phyloP scores from a whole-genome alignment of 805 yeast genomes.

The Myxozyma geophila region DNA sequence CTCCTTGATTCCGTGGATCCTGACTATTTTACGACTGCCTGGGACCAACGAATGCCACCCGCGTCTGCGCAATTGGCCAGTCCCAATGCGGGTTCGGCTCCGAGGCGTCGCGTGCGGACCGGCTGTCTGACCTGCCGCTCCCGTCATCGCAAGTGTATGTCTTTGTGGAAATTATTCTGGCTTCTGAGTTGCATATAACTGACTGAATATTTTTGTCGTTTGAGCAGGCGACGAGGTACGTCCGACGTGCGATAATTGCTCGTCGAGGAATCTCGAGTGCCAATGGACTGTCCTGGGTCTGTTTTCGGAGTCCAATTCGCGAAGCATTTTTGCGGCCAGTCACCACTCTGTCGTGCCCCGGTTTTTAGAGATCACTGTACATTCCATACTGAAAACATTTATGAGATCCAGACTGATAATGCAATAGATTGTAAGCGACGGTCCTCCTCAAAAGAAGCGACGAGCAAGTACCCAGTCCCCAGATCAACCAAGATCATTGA shows the following conservation, averaged over 20 bases:
- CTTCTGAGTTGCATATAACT: background rate
- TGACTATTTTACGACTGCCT: background rate
- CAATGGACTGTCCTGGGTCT: constrained; percentile 17
- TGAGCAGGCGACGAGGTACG: constrained; percentile 25
- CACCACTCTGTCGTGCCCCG: constrained; percentile 22
- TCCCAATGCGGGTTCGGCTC: constrained; percentile 3
- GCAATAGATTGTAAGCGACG: constrained; percentile 21
- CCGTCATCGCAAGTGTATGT: constrained; percentile 29
- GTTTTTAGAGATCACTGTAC: constrained; percentile 6
- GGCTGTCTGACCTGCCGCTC: constrained; percentile 28
- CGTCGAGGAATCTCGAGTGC: constrained; percentile 9
- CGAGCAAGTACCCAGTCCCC: background rate
- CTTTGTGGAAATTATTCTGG: background rate
- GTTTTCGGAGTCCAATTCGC: constrained; percentile 17
- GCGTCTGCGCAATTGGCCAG: background rate
- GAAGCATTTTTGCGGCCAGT: constrained; percentile 5
- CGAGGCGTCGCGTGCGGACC: constrained; percentile 23
- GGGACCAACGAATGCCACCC: background rate
- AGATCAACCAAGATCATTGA: too few species aligned
- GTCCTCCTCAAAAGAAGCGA: constrained; percentile 9
- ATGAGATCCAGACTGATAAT: background rate
- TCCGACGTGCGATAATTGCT: constrained; percentile 25
- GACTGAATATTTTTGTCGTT: background rate
- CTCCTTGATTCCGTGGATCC: background rate
- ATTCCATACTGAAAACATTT: background rate